Base-by-base conservation (phyloP, 805 yeast genomes). In the Ogataea paradorogensis region DNA sequence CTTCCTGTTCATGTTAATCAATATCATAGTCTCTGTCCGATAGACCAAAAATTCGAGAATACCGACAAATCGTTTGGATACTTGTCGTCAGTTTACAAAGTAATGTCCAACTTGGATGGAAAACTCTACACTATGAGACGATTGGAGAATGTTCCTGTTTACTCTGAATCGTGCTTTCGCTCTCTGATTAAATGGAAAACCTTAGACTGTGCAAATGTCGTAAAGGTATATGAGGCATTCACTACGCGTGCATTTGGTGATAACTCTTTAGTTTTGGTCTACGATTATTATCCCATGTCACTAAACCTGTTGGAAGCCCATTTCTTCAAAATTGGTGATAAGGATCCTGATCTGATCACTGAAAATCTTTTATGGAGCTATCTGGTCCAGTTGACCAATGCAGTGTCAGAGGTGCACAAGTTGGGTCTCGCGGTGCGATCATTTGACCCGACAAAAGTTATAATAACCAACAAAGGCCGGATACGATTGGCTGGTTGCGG, bases 171-270 rank as follows among this genome's bases (percentile, higher is more conserved):
- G 35, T 76, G 83, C 20, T 74, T 90, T 49, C 68, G 71, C 27
- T 63, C 73, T 5, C 74, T 85, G 40, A 79, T 80, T 51, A 70
- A 63, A 46, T 91, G 97, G 97, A 74, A 67, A 42, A 66, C 67
- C 10, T 47, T 82, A 15, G 63, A 65, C 7, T 64, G 67, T 47
- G 73, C 87, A 2, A 81, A 82, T 51, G 66, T 87, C 15, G 85
- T 84, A 1, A 70, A 74, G 28, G 64, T 88, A 5, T 73, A 76
- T 30, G 96, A 90, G 57, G 88, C 93, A 6, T 91, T 93, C 60
- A 82, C 96, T 1, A 80, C 91, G 5, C 76, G 88, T 41, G 83
- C 88, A 5, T 93, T 93, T 66, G 91, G 87, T 30, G 93, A 85
- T 51, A 71, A 73, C 33, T 80, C 93, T 1, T 69, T 93, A 41